Evolutionary conservation across 768 basidiomycete genomes (phyloP).

Genomic region (Tricholoma bakamatsutake): DNA sequence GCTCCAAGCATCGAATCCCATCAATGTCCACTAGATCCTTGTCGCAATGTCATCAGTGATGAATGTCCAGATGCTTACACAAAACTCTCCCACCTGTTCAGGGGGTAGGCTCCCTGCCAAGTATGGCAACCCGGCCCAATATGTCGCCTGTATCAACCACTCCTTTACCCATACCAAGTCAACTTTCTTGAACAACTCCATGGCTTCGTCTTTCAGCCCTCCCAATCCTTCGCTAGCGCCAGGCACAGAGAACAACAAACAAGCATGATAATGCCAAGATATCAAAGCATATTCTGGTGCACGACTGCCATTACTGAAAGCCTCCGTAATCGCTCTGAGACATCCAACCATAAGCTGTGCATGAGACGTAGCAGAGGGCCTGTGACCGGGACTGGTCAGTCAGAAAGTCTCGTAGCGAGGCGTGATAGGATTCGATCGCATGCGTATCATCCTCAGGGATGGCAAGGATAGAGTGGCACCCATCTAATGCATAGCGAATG

Average conservation of each 20-base stretch:
- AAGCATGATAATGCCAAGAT: slow-evolving; percentile 5
- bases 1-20: too few species aligned
- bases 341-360: slow-evolving; percentile 2
- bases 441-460: too few species aligned
- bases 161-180: not conserved
- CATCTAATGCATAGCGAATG: too few species aligned
- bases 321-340: not conserved
- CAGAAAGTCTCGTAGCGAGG: slow-evolving; percentile 3
- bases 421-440: not conserved
- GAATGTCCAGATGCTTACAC: too few species aligned
- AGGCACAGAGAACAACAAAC: not conserved
- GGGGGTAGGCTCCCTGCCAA: too few species aligned
- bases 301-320: not conserved
- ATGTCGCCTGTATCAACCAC: slow-evolving; percentile 1
- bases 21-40: too few species aligned
- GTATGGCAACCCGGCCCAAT: too few species aligned
- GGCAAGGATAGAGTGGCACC: too few species aligned
- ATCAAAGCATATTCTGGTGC: slow-evolving; percentile 7
- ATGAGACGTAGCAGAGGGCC: slow-evolving; percentile 2
- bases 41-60: too few species aligned
- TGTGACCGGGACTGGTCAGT: slow-evolving; percentile 3
- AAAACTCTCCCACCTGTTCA: too few species aligned
- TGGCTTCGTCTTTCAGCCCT: not conserved
- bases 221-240: not conserved
- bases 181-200: not conserved